Conservation (phyloP, 2,329 filamentous ascomycete species). For the Stenocarpella maydis region DNA sequence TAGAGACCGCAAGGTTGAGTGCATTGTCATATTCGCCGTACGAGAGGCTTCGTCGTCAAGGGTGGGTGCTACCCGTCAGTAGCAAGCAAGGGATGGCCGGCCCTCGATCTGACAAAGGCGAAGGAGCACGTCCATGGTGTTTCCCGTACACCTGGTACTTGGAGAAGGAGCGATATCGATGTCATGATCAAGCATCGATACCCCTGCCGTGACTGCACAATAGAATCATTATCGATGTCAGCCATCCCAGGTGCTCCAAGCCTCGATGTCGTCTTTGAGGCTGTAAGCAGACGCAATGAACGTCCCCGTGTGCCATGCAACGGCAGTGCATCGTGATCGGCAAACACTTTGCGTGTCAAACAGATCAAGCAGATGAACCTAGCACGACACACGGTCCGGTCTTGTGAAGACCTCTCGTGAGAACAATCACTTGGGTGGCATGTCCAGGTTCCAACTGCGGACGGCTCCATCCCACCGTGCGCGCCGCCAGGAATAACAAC, state of each 20-base stretch:
- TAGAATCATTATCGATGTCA: neutral
- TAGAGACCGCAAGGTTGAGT: too few species aligned
- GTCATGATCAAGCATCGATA: neutral
- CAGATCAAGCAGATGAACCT: constrained; percentile 4
- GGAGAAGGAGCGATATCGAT: neutral
- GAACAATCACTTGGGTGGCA: neutral
- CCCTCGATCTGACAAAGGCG: neutral
- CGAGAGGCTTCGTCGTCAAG: too few species aligned
- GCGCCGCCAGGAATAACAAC: neutral
- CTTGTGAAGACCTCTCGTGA: neutral
- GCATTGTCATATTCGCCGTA: too few species aligned
- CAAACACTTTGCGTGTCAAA: neutral
- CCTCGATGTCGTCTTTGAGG: neutral
- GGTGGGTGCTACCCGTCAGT: neutral
- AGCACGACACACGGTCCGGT: constrained; percentile 20
- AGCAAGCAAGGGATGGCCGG: neutral
- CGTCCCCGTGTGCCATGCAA: neutral
- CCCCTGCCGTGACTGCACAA: neutral
- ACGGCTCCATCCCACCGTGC: neutral
- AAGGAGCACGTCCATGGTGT: neutral
- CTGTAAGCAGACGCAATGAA: neutral
- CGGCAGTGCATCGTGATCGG: neutral
- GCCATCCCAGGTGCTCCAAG: neutral
- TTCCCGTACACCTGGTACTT: neutral
- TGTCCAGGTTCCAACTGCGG: constrained; percentile 2